phyloP scores from a whole-genome alignment of 345 rosid species.

The Corchorus olitorius region DNA sequence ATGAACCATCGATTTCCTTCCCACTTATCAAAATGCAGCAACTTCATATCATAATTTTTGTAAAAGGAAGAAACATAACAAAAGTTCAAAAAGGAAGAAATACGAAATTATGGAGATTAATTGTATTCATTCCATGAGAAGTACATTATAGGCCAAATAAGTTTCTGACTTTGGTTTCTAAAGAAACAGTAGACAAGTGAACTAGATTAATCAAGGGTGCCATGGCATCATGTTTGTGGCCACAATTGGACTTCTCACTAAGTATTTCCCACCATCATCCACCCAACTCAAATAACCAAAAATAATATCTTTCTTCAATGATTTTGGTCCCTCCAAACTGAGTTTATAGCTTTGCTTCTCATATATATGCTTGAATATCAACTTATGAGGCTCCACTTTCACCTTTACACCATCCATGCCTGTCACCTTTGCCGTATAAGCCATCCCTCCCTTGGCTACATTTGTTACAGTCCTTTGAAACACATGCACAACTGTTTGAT shows the following conservation, averaged over 20 bases:
- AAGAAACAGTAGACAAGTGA: background rate
- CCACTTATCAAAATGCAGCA: too few species aligned
- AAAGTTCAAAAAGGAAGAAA: background rate
- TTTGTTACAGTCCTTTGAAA: slow-evolving; percentile 54
- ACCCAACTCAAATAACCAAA: slow-evolving; percentile 47
- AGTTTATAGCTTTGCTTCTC: slow-evolving; percentile 45
- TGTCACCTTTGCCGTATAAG: slow-evolving; percentile 33
- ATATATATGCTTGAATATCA: slow-evolving; percentile 39
- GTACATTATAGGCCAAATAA: background rate
- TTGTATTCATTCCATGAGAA: background rate
- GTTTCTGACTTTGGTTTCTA: background rate
- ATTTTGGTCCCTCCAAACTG: slow-evolving; percentile 32
- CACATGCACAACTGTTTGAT: slow-evolving; percentile 14
- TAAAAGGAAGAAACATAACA: background rate
- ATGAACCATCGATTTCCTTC: too few species aligned
- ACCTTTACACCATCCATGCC: slow-evolving; percentile 35
- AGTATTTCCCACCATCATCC: slow-evolving; percentile 34
- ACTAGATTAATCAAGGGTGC: background rate
- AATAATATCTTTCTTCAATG: background rate
- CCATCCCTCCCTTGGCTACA: slow-evolving; percentile 36
- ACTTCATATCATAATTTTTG: too few species aligned
- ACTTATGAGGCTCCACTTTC: slow-evolving; percentile 34
- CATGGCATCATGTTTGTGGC: slow-evolving; percentile 24
- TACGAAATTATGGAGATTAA: background rate
- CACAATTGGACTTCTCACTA: slow-evolving; percentile 50